These are phyloP conservation scores for Thuidium tamariscinum DNA, from an alignment of 225 moss, liverwort and hornwort genomes.

Conservation along the genomic window DNA sequence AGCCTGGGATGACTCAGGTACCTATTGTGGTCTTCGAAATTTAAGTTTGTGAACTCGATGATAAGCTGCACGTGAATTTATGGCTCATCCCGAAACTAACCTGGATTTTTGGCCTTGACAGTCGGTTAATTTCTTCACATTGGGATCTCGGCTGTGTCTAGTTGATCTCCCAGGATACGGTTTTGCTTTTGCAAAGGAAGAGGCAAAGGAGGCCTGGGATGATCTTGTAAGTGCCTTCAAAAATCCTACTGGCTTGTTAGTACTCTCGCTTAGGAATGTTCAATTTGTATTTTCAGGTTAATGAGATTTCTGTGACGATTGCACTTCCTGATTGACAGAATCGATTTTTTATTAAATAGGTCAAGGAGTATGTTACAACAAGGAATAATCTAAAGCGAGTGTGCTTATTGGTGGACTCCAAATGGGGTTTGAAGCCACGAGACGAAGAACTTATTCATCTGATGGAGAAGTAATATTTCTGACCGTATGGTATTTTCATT, in stretches of 20 bases:
- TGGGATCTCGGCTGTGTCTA: conserved; percentile 72
- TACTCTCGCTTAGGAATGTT: background rate
- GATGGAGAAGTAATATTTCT: conserved; percentile 69
- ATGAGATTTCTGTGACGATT: background rate
- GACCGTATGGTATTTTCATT: background rate
- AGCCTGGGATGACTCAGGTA: conserved; percentile 86
- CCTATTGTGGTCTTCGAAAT: background rate
- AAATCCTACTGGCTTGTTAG: background rate
- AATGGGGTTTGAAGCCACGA: conserved; percentile 92
- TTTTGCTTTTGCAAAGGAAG: conserved; percentile 86
- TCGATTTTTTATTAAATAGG: conserved; percentile 19
- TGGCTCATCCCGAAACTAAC: background rate
- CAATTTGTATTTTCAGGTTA: background rate
- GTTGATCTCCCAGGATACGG: conserved; percentile 95
- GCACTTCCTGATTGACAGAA: background rate
- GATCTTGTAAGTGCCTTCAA: conserved; percentile 52
- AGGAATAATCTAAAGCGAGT: conserved; percentile 71
- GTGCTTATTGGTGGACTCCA: conserved; percentile 84
- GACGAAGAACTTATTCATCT: conserved; percentile 76
- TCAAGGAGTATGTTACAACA: conserved; percentile 72
- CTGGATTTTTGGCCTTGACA: conserved; percentile 17
- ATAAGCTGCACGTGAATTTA: background rate
- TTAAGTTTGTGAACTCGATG: background rate
- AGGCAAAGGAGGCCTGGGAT: conserved; percentile 78
- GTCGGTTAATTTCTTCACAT: conserved; percentile 82